A percentile compares a stretch with the other conserved stretches of the same genome.
Evolutionary conservation across 768 basidiomycete species (phyloP).

Genomic region (Leccinum rimulosum): DNA sequence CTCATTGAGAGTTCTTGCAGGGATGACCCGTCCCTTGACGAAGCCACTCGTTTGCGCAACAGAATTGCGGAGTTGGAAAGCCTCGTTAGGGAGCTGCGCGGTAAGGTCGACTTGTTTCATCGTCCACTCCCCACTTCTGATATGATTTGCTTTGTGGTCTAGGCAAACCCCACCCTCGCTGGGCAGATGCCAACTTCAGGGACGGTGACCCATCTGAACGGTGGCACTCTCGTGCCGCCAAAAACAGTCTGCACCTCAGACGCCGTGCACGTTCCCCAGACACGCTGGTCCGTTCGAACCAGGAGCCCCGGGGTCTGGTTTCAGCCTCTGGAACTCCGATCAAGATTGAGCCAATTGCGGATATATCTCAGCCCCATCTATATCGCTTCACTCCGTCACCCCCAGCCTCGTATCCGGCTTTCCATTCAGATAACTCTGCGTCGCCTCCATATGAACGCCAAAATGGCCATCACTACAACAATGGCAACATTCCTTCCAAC

Average conservation of each 20-base stretch:
- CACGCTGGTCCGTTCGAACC: slow-evolving; percentile 31
- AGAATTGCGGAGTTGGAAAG: slow-evolving; percentile 92
- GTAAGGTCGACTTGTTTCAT: slow-evolving; percentile 37
- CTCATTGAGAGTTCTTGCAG: slow-evolving; percentile 35
- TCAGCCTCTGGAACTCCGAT: slow-evolving; percentile 56
- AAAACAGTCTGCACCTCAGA: slow-evolving; percentile 52
- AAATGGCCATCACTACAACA: slow-evolving; percentile 32
- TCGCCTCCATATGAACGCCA: slow-evolving; percentile 36
- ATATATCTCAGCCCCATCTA: slow-evolving; percentile 48
- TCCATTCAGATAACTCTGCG: slow-evolving; percentile 43
- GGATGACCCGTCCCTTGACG: slow-evolving; percentile 86
- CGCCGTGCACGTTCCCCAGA: slow-evolving; percentile 38
- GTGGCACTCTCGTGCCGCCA: slow-evolving; percentile 82
- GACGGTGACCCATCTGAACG: slow-evolving; percentile 81
- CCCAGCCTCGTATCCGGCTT: slow-evolving; percentile 51
- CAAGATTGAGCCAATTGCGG: slow-evolving; percentile 61
- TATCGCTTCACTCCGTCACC: slow-evolving; percentile 72
- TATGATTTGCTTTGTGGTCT: slow-evolving; percentile 10
- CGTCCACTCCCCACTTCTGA: slow-evolving; percentile 6
- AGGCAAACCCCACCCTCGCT: slow-evolving; percentile 87
- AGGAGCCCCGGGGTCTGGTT: slow-evolving; percentile 39
- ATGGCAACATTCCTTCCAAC: slow-evolving; percentile 29
- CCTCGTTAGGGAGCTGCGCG: slow-evolving; percentile 84
- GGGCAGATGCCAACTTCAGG: slow-evolving; percentile 77
- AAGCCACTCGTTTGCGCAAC: slow-evolving; percentile 80